These are phyloP conservation scores for Trichocladium uniseriatum DNA, from an alignment of 495 filamentous ascomycete species.

Conservation along the genomic window DNA sequence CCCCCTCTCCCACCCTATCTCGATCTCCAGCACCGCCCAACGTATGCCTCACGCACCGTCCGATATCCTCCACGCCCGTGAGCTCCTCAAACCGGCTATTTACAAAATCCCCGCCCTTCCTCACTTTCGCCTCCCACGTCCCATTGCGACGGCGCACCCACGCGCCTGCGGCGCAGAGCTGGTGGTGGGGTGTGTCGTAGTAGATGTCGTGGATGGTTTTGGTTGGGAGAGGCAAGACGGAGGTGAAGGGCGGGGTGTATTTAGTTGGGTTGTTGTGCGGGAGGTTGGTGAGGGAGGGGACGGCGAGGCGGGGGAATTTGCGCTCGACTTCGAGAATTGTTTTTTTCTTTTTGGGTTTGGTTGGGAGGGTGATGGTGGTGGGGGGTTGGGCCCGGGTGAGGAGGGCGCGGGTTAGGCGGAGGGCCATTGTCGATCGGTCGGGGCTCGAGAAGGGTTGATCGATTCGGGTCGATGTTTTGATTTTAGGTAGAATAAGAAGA, in stretches of 20 bases:
- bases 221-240: slow-evolving; percentile 13
- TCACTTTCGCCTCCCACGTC: slow-evolving; percentile 26
- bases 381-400: no score
- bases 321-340: slow-evolving; percentile 30
- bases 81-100: slow-evolving; percentile 27
- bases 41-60: not conserved
- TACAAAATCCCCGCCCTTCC: slow-evolving; percentile 17
- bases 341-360: not conserved
- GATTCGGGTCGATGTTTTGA: no score
- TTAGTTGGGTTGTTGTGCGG: not conserved
- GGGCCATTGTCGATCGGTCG: not conserved
- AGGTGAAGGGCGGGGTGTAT: slow-evolving; percentile 19
- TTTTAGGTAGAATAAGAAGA: no score
- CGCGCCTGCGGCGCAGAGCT: slow-evolving; percentile 20
- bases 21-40: not conserved
- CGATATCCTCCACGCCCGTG: slow-evolving; percentile 6
- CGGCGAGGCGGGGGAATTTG: slow-evolving; percentile 24
- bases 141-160: slow-evolving; percentile 26
- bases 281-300: slow-evolving; percentile 15
- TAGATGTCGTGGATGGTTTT: slow-evolving; percentile 26
- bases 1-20: not conserved
- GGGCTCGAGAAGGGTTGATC: no score
- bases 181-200: slow-evolving; percentile 21
- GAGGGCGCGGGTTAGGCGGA: slow-evolving; percentile 1
- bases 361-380: no score